Percentiles rank a stretch among this genome's conserved stretches.
These are phyloP conservation scores for Trichophyton benhamiae DNA, from an alignment of 2,329 filamentous ascomycete genomes.

Conservation along the genomic window DNA sequence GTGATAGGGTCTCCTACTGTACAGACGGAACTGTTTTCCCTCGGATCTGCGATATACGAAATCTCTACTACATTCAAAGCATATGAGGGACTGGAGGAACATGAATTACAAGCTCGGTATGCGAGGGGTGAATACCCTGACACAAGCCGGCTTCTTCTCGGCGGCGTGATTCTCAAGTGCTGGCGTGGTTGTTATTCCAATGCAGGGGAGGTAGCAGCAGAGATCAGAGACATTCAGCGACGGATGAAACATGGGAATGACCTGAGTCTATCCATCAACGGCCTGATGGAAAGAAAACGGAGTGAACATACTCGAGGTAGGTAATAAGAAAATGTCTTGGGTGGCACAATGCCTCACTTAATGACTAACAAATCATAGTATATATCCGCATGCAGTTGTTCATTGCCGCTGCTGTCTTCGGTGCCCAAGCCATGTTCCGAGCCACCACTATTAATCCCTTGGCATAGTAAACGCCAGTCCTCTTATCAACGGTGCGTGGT, in stretches of 20 bases:
- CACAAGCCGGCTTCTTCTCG: slow-evolving; percentile 11
- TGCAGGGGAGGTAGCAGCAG: slow-evolving; percentile 8
- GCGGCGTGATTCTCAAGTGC: slow-evolving; percentile 13
- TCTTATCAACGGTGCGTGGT: background rate
- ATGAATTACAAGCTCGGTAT: slow-evolving; percentile 6
- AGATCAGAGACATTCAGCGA: slow-evolving; percentile 1
- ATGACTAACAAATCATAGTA: background rate
- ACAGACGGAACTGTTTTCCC: slow-evolving; percentile 14
- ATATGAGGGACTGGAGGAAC: slow-evolving; percentile 9
- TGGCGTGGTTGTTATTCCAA: slow-evolving; percentile 13
- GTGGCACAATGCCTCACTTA: no score
- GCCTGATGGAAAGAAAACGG: background rate
- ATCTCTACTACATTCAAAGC: slow-evolving; percentile 12
- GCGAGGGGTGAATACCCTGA: slow-evolving; percentile 10
- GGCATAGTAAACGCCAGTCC: background rate
- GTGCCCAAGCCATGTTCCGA: background rate
- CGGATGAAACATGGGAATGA: background rate
- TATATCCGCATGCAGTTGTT: background rate
- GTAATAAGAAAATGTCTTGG: background rate
- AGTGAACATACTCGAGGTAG: background rate
- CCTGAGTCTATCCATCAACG: background rate
- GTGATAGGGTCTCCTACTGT: slow-evolving; percentile 8
- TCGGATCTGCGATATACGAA: slow-evolving; percentile 15
- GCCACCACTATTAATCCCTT: background rate
- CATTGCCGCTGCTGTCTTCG: background rate